Evolutionary conservation across 2,329 filamentous ascomycete genomes (phyloP).

Genomic region (Tolypocladium ophioglossoides): DNA sequence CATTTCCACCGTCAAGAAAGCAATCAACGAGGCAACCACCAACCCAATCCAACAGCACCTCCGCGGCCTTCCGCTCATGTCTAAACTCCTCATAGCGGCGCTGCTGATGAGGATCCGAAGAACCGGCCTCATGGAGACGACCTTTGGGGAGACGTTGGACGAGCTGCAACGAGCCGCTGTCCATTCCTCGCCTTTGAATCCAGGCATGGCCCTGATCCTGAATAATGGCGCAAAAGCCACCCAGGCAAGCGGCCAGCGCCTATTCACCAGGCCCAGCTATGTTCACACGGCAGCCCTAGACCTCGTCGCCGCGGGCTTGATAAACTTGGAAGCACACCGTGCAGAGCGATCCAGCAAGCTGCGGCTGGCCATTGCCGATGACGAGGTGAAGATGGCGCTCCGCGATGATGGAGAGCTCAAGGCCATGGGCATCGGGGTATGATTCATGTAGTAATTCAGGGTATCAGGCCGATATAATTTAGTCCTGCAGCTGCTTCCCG

Average conservation of each 20-base stretch:
- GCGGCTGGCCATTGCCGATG: constrained; percentile 74
- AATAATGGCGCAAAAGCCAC: constrained; percentile 16
- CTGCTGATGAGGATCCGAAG: constrained; percentile 69
- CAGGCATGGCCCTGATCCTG: constrained; percentile 26
- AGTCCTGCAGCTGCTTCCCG: neutral
- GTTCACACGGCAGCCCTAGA: constrained; percentile 68
- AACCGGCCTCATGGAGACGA: constrained; percentile 77
- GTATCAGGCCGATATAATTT: constrained; percentile 1
- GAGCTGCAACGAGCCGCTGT: constrained; percentile 42
- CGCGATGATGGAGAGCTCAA: constrained; percentile 81
- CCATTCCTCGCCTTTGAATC: constrained; percentile 21
- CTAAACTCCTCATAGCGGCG: constrained; percentile 78
- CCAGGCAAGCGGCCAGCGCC: constrained; percentile 16
- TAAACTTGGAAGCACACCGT: constrained; percentile 70
- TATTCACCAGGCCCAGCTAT: constrained; percentile 21
- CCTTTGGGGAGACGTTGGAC: constrained; percentile 80
- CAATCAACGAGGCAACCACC: constrained; percentile 89
- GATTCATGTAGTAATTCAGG: constrained; percentile 13
- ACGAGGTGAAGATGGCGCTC: constrained; percentile 82
- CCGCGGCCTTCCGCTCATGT: constrained; percentile 66
- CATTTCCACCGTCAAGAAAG: constrained; percentile 85
- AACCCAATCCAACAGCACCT: constrained; percentile 87
- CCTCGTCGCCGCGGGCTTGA: constrained; percentile 75
- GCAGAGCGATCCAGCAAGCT: constrained; percentile 84
- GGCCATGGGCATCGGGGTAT: constrained; percentile 54